Conservation (phyloP, 192 early-diverging fungal genomes). For the Coemansia sp. region DNA sequence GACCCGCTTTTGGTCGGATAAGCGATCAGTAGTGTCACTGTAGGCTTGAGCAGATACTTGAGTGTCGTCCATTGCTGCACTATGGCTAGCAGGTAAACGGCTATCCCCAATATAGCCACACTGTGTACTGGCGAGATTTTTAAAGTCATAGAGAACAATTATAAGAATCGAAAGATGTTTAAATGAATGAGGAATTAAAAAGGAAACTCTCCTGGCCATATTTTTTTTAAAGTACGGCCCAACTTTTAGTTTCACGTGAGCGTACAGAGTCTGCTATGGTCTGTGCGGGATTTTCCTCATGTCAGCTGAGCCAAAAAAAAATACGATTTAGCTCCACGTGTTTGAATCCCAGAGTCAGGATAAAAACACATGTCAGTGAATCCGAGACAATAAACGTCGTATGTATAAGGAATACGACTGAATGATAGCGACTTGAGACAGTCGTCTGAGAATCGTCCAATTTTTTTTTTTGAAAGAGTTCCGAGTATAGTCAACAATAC, state of each 20-base stretch:
- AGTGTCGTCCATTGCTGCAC: slow-evolving; percentile 14
- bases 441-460: slow-evolving; percentile 6
- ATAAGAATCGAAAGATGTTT: background rate
- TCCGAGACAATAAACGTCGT: slow-evolving; percentile 24
- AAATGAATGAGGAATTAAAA: background rate
- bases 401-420: slow-evolving; percentile 24
- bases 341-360: slow-evolving; percentile 30
- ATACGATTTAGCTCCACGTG: slow-evolving; percentile 28
- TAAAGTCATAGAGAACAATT: background rate
- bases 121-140: slow-evolving; percentile 7
- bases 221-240: background rate
- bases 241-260: background rate
- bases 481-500: background rate
- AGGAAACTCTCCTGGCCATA: background rate
- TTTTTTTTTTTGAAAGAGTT: background rate
- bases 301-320: background rate
- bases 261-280: background rate
- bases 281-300: background rate
- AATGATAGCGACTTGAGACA: background rate
- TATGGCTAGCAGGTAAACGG: slow-evolving; percentile 29
- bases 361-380: slow-evolving; percentile 30
- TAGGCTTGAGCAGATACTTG: slow-evolving; percentile 47
- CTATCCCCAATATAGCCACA: slow-evolving; percentile 12
- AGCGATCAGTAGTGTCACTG: slow-evolving; percentile 38
- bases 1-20: slow-evolving; percentile 14